Base-by-base conservation (phyloP, 257 asterid species). In the Eucommia ulmoides region DNA sequence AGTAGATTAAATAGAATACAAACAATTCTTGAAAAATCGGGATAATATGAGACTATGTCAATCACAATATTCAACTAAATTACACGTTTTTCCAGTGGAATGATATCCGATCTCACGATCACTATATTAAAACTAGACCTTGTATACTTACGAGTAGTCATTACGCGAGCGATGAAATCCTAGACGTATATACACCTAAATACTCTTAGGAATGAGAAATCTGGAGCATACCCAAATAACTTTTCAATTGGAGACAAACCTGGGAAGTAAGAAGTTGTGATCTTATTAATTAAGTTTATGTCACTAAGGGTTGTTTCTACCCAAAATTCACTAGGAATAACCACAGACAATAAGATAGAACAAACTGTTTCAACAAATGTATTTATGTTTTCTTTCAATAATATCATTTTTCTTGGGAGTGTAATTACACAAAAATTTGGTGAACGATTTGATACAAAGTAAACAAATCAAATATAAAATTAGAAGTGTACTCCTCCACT, bases 231-330 rank as follows among this genome's bases (percentile, higher is more conserved):
- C 2, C 45, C 6, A 38, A 3, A 14, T 2, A 3, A 38, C 45
- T 38, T 14, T 14, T 38, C 16, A 2, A 3, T 4, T 8, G 11
- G 11, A 3, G 6, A 6, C 10, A 6, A 6, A 38, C 16, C 6
- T 3, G 4, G 17, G n/a, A 38, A 2, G n/a, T 8, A 15, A 18
- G 16, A 6, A 38, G 11, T 8, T 38, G 45, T 3, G n/a, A 38
- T 38, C n/a, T 15, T 38, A 38, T 3, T 38, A 38, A 38, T 38
- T 18, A 38, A 15, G n/a, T 14, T 14, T 7, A 38, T 18, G n/a
- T 3, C 7, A 38, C 17, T 38, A 38, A 38, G n/a, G n/a, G n/a
- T 18, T 8, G 45, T 49, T 52, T 16, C 56, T 61, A 56, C 22
- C 49, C 45, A 38, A 38, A 38, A 38, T 38, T 8, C 45, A 38